A percentile compares a stretch with the other conserved stretches of the same genome.
Evolutionary conservation across 768 basidiomycete species (phyloP).

Genomic region (Tremella yokohamensis): DNA sequence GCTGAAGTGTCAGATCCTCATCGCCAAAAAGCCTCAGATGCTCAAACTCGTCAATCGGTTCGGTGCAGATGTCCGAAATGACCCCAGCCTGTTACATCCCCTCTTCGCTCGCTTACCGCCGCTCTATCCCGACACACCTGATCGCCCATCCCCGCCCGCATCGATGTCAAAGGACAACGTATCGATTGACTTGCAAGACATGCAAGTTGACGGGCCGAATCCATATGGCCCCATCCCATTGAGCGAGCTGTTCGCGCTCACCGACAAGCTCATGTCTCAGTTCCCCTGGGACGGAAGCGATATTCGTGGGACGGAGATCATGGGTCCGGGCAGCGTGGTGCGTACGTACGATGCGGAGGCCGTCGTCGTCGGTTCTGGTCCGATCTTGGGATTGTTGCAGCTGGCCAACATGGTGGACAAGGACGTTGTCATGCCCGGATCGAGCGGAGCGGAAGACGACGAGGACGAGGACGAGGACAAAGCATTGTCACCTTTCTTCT

Average conservation of each 20-base stretch:
- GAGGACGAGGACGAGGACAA: slow-evolving; percentile 23
- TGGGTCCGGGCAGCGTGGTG: slow-evolving; percentile 44
- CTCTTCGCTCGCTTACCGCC: slow-evolving; percentile 49
- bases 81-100: slow-evolving; percentile 53
- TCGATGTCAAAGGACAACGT: neutral
- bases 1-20: slow-evolving; percentile 59
- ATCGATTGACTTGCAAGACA: neutral
- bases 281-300: slow-evolving; percentile 42
- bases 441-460: slow-evolving; percentile 23
- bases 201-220: slow-evolving; percentile 23
- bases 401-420: slow-evolving; percentile 20
- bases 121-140: slow-evolving; percentile 41
- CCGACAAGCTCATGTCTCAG: slow-evolving; percentile 32
- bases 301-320: slow-evolving; percentile 42
- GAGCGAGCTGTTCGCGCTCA: slow-evolving; percentile 42
- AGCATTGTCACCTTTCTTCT: neutral
- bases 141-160: neutral
- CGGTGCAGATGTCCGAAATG: slow-evolving; percentile 43
- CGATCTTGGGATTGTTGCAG: slow-evolving; percentile 1
- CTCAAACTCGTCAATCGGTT: slow-evolving; percentile 55
- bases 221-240: slow-evolving; percentile 44
- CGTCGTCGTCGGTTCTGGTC: neutral
- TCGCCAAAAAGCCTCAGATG: slow-evolving; percentile 69
- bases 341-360: slow-evolving; percentile 30
- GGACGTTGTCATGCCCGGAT: slow-evolving; percentile 29